Percentiles rank a stretch among this genome's conserved stretches.
These are phyloP conservation scores for Polytrichum formosum DNA, from an alignment of 225 moss, liverwort and hornwort genomes.

Conservation along the genomic window DNA sequence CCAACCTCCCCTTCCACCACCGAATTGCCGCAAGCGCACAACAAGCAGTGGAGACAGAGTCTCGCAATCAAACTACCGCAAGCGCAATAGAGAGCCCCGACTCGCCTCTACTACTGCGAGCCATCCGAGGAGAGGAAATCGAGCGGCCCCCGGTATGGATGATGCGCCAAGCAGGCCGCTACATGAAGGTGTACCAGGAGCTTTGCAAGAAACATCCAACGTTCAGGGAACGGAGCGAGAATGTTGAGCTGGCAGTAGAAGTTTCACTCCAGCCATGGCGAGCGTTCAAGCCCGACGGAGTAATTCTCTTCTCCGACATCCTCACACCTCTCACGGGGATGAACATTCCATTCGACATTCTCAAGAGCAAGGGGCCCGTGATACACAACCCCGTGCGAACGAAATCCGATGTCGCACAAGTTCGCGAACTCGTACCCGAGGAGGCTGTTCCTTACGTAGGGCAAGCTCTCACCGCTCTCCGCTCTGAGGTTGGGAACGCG, in stretches of 20 bases:
- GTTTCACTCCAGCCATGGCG: slow-evolving; percentile 95
- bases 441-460: slow-evolving; percentile 95
- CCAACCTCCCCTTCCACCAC: too few species aligned
- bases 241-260: slow-evolving; percentile 93
- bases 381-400: slow-evolving; percentile 86
- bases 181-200: slow-evolving; percentile 96
- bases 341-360: slow-evolving; percentile 92
- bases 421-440: slow-evolving; percentile 75
- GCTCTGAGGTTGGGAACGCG: slow-evolving; percentile 86
- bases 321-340: slow-evolving; percentile 95
- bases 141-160: slow-evolving; percentile 93
- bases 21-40: too few species aligned
- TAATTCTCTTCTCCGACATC: slow-evolving; percentile 92
- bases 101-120: slow-evolving; percentile 75
- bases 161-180: slow-evolving; percentile 97
- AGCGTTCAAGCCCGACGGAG: slow-evolving; percentile 92
- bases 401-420: slow-evolving; percentile 65
- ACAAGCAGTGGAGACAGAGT: neutral
- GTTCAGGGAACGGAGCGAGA: slow-evolving; percentile 93
- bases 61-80: neutral
- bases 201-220: slow-evolving; percentile 89
- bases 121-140: slow-evolving; percentile 81
- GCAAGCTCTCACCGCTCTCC: slow-evolving; percentile 69
- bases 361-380: slow-evolving; percentile 82
- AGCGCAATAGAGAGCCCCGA: slow-evolving; percentile 21